Evolutionary conservation across 768 basidiomycete species (phyloP).

Genomic region (Candolleomyces eurysporus): DNA sequence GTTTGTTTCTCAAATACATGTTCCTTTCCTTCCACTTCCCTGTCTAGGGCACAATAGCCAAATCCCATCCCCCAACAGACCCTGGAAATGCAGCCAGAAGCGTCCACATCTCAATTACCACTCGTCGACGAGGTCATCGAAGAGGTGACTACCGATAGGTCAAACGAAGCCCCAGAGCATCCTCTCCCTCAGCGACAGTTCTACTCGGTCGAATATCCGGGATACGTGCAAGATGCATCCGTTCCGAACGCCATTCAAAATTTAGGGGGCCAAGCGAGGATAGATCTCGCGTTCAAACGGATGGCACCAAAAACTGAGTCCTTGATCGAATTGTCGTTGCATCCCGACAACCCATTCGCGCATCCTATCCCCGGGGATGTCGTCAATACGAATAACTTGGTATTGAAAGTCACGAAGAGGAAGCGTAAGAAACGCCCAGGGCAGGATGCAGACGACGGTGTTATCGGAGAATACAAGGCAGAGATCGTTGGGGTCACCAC

Average conservation of each 20-base stretch:
- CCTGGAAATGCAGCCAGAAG: slow-evolving; percentile 2
- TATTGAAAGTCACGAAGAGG: slow-evolving; percentile 80
- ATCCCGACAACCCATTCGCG: slow-evolving; percentile 71
- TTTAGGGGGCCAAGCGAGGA: slow-evolving; percentile 65
- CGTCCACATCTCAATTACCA: slow-evolving; percentile 5
- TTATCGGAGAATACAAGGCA: slow-evolving; percentile 69
- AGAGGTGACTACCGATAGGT: neutral
- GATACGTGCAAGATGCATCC: slow-evolving; percentile 68
- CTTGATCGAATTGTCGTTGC: slow-evolving; percentile 73
- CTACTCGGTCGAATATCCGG: slow-evolving; percentile 89
- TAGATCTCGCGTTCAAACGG: slow-evolving; percentile 78
- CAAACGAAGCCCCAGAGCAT: slow-evolving; percentile 27
- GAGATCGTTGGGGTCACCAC: slow-evolving; percentile 72
- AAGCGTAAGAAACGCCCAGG: slow-evolving; percentile 44
- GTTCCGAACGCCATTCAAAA: slow-evolving; percentile 59
- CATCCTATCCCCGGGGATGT: slow-evolving; percentile 86
- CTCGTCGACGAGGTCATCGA: neutral
- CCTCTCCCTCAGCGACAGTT: slow-evolving; percentile 58
- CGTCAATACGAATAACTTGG: slow-evolving; percentile 72
- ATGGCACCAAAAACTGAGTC: slow-evolving; percentile 59
- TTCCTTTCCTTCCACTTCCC: neutral
- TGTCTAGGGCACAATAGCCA: too few species aligned
- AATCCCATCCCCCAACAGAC: neutral
- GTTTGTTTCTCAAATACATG: neutral
- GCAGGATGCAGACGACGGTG: slow-evolving; percentile 22